Percentiles rank a stretch among this genome's conserved stretches.
These are phyloP conservation scores for Tulasnella sp. DNA, from an alignment of 768 basidiomycete species.

Conservation along the genomic window DNA sequence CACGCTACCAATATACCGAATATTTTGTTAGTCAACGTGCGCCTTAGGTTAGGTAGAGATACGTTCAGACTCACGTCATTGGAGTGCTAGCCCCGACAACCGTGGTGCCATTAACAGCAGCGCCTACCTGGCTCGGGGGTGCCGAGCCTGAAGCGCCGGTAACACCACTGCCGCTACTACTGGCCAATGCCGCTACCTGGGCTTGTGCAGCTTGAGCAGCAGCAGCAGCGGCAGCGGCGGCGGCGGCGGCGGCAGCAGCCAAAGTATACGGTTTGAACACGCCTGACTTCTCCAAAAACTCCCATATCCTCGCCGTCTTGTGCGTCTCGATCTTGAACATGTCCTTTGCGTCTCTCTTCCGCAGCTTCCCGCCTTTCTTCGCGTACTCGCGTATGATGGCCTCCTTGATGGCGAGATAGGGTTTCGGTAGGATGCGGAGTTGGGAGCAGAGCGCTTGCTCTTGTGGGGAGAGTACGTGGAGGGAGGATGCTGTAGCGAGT, in stretches of 20 bases:
- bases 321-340: constrained; percentile 88
- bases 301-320: constrained; percentile 87
- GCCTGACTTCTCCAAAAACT: constrained; percentile 79
- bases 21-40: no score
- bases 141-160: no score
- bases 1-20: no score
- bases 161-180: no score
- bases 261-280: constrained; percentile 20
- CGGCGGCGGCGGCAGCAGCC: background rate
- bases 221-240: no score
- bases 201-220: background rate
- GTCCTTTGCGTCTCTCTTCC: constrained; percentile 78
- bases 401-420: constrained; percentile 93
- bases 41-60: no score
- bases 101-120: no score
- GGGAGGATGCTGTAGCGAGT: constrained; percentile 76
- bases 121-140: no score
- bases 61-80: no score
- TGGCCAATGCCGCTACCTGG: background rate
- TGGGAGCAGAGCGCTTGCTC: constrained; percentile 84
- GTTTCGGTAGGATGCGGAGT: constrained; percentile 85
- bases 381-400: constrained; percentile 89
- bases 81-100: no score
- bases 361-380: constrained; percentile 75
- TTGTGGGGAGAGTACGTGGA: constrained; percentile 78